These are phyloP conservation scores for Erucastrum elatum DNA, from an alignment of 345 rosid genomes.

Conservation along the genomic window DNA sequence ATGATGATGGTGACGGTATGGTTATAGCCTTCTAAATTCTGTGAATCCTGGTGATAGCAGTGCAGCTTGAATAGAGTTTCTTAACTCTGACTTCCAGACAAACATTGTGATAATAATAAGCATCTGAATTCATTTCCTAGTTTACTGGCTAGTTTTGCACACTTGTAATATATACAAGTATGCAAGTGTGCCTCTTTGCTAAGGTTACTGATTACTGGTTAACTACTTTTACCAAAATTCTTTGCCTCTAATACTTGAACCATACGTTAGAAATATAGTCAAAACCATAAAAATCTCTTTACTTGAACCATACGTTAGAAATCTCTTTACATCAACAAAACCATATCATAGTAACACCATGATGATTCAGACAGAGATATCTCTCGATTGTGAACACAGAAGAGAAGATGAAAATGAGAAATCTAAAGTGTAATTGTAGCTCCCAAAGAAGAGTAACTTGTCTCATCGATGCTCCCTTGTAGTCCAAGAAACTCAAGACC, in stretches of 20 bases:
- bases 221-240: neutral
- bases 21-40: no score
- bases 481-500: neutral
- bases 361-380: neutral
- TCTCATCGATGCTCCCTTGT: neutral
- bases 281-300: neutral
- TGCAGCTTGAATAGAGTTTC: conserved; percentile 15
- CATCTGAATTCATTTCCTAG: neutral
- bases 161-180: neutral
- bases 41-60: neutral
- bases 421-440: neutral
- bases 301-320: neutral
- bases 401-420: neutral
- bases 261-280: neutral
- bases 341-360: neutral
- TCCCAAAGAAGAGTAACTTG: neutral
- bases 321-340: neutral
- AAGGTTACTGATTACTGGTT: neutral
- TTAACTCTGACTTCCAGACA: conserved; percentile 4
- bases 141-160: neutral
- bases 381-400: neutral
- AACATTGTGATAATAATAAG: neutral
- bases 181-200: neutral
- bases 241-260: neutral
- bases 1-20: no score